Evolutionary conservation across 2,329 filamentous ascomycete genomes (phyloP).

Genomic region (Phaeosphaeriaceae sp.): DNA sequence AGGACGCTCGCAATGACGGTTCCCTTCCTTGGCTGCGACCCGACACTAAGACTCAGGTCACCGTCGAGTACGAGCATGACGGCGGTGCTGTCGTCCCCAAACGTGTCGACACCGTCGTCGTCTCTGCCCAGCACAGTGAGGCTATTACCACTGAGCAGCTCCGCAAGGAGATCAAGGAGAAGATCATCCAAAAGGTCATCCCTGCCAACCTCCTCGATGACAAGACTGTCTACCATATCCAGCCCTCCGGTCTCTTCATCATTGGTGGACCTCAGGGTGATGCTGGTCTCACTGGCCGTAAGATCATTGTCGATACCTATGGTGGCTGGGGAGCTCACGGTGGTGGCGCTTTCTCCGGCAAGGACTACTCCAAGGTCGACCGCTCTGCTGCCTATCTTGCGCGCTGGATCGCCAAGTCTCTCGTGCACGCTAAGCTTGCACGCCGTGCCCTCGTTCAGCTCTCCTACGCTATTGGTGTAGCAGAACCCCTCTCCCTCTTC

Average conservation of each 20-base stretch:
- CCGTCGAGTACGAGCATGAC: conserved; percentile 97
- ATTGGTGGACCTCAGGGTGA: conserved; percentile 99
- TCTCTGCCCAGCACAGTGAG: conserved; percentile 91
- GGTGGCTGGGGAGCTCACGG: conserved; percentile 99
- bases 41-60: conserved; percentile 99
- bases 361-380: conserved; percentile 99
- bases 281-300: conserved; percentile 96
- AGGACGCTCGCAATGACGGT: conserved; percentile 83
- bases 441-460: conserved; percentile 96
- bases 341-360: conserved; percentile 99
- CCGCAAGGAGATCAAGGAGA: conserved; percentile 93
- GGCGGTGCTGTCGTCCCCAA: conserved; percentile 89
- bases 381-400: conserved; percentile 96
- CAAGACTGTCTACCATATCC: conserved; percentile 95
- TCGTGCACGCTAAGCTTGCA: conserved; percentile 85
- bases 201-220: conserved; percentile 91
- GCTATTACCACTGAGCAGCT: conserved; percentile 90
- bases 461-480: conserved; percentile 98
- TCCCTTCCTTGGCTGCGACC: conserved; percentile 91
- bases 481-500: conserved; percentile 96
- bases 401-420: conserved; percentile 99
- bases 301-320: conserved; percentile 99
- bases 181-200: conserved; percentile 96
- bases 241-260: conserved; percentile 98
- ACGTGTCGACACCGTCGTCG: conserved; percentile 94